phyloP scores from a whole-genome alignment of 164 flowering plant genomes.

The Platanus orientalis region DNA sequence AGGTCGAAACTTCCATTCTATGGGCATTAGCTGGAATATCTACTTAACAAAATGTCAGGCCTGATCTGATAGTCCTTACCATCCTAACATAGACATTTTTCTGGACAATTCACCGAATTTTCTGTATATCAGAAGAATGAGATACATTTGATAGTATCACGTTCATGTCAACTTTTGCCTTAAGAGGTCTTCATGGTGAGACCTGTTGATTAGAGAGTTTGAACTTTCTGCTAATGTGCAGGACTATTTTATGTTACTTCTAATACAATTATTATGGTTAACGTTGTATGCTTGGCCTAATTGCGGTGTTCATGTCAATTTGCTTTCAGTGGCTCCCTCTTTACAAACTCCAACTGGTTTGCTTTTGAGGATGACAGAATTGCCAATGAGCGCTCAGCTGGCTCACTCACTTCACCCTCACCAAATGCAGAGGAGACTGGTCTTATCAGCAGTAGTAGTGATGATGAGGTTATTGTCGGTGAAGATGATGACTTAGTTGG shows the following conservation, averaged over 20 bases:
- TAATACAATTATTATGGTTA: neutral
- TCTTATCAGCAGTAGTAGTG: conserved; percentile 25
- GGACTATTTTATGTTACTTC: neutral
- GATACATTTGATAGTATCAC: too few species aligned
- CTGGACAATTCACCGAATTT: too few species aligned
- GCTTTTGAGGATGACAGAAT: conserved; percentile 78
- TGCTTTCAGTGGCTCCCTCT: conserved; percentile 67
- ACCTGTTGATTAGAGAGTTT: too few species aligned
- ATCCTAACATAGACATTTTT: too few species aligned
- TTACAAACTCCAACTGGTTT: conserved; percentile 94
- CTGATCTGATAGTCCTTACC: too few species aligned
- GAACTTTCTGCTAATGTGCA: too few species aligned
- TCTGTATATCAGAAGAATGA: too few species aligned
- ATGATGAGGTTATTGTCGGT: conserved; percentile 40
- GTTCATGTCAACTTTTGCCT: too few species aligned
- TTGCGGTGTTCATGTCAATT: neutral
- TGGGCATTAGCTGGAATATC: too few species aligned
- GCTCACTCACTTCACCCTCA: conserved; percentile 52
- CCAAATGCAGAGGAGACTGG: conserved; percentile 36
- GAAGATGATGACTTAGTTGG: conserved; percentile 56
- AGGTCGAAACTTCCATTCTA: too few species aligned
- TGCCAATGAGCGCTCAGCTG: conserved; percentile 42
- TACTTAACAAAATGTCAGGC: too few species aligned
- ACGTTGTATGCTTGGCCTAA: neutral
- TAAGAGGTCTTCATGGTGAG: too few species aligned